These are phyloP conservation scores for Penicillium alfredii DNA, from an alignment of 495 filamentous ascomycete genomes.

Conservation along the genomic window DNA sequence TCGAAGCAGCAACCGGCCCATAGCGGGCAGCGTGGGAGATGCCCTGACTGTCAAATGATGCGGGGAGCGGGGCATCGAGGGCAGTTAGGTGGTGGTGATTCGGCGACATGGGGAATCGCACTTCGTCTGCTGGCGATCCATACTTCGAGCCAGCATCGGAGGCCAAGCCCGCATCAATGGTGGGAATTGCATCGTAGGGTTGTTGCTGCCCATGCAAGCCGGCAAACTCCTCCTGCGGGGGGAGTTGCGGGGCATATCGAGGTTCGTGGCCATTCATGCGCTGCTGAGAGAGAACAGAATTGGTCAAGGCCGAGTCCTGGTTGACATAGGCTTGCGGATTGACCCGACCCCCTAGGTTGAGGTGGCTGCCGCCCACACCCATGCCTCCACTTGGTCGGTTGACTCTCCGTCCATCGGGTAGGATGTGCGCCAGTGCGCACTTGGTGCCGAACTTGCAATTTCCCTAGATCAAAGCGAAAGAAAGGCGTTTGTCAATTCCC, in stretches of 20 bases:
- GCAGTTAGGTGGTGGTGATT: slow-evolving; percentile 59
- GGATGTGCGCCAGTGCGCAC: slow-evolving; percentile 91
- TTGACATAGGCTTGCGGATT: slow-evolving; percentile 60
- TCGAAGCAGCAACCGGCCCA: slow-evolving; percentile 85
- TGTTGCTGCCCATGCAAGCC: slow-evolving; percentile 42
- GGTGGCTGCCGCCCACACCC: slow-evolving; percentile 45
- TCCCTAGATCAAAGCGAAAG: slow-evolving; percentile 51
- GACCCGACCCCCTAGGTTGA: slow-evolving; percentile 66
- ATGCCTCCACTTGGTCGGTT: slow-evolving; percentile 53
- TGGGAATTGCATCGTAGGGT: slow-evolving; percentile 54
- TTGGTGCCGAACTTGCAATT: slow-evolving; percentile 99
- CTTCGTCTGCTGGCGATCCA: slow-evolving; percentile 80
- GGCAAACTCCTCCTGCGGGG: slow-evolving; percentile 37
- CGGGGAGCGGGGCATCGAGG: slow-evolving; percentile 90
- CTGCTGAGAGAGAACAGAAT: slow-evolving; percentile 75
- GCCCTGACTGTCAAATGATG: slow-evolving; percentile 94
- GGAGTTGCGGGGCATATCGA: slow-evolving; percentile 34
- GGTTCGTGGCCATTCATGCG: slow-evolving; percentile 43
- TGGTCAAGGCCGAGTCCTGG: slow-evolving; percentile 71
- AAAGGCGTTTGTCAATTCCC: slow-evolving; percentile 6
- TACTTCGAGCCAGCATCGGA: slow-evolving; percentile 74
- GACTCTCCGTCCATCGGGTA: slow-evolving; percentile 86
- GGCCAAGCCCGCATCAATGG: slow-evolving; percentile 73
- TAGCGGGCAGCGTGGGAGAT: slow-evolving; percentile 85
- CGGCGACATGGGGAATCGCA: slow-evolving; percentile 68